phyloP scores from a whole-genome alignment of 805 yeast genomes.

The Metschnikowia aberdeeniae region DNA sequence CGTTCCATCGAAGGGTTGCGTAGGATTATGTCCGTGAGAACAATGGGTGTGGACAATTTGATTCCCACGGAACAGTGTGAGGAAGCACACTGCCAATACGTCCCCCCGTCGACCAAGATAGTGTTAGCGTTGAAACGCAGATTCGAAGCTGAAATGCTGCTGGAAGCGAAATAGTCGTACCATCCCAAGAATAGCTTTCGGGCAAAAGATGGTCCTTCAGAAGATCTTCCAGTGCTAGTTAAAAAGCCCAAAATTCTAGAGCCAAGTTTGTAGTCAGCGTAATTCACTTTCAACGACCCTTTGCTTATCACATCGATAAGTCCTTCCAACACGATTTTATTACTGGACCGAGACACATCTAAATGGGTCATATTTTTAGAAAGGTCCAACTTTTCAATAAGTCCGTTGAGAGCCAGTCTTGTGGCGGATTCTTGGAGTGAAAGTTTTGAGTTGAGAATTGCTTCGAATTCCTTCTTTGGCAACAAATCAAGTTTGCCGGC shows the following conservation, averaged over 20 bases:
- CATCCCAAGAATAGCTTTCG: slow-evolving; percentile 36
- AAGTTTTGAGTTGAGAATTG: slow-evolving; percentile 19
- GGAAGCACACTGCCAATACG: slow-evolving; percentile 32
- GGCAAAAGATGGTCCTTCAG: slow-evolving; percentile 15
- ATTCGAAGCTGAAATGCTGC: slow-evolving; percentile 21
- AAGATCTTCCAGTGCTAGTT: slow-evolving; percentile 22
- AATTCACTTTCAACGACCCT: slow-evolving; percentile 35
- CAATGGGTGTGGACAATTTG: slow-evolving; percentile 27
- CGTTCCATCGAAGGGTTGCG: slow-evolving; percentile 12
- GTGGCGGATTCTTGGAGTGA: slow-evolving; percentile 22
- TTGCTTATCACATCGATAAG: slow-evolving; percentile 29
- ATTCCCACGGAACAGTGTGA: slow-evolving; percentile 32
- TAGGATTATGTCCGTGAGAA: slow-evolving; percentile 34
- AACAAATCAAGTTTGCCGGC: slow-evolving; percentile 14
- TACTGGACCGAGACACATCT: slow-evolving; percentile 13
- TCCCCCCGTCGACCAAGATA: slow-evolving; percentile 30
- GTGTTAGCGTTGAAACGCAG: slow-evolving; percentile 39
- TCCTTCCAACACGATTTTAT: slow-evolving; percentile 25
- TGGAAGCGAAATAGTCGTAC: slow-evolving; percentile 32
- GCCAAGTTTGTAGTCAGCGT: slow-evolving; percentile 38
- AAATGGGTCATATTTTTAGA: slow-evolving; percentile 6
- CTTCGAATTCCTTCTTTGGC: slow-evolving; percentile 22
- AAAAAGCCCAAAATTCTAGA: slow-evolving; percentile 39
- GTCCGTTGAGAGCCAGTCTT: slow-evolving; percentile 20
- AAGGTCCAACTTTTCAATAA: slow-evolving; percentile 25